Evolutionary conservation across 148 eudicot species (phyloP).

Genomic region (Heliamphora exappendiculata): DNA sequence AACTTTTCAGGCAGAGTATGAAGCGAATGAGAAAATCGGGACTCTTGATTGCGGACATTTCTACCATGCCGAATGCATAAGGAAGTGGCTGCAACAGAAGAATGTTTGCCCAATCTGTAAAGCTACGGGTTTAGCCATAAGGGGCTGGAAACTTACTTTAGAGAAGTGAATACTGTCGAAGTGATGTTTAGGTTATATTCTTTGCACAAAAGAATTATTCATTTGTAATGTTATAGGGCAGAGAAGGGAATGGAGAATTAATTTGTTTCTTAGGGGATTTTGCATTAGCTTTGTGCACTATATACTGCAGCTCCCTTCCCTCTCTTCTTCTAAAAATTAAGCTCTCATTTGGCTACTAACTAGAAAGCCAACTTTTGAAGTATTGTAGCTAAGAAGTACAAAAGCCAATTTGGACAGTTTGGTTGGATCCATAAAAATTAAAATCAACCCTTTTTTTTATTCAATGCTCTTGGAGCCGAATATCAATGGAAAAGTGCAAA

Average conservation of each 20-base stretch:
- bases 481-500: no score
- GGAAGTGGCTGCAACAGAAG: slow-evolving; percentile 7
- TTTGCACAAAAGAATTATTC: not conserved
- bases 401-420: no score
- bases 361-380: no score
- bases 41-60: slow-evolving; percentile 7
- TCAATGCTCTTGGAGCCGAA: no score
- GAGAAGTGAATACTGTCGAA: not conserved
- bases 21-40: not conserved
- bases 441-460: no score
- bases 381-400: no score
- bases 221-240: no score
- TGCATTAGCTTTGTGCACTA: not conserved
- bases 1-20: slow-evolving; percentile 3
- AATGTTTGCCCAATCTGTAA: slow-evolving; percentile 11
- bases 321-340: no score
- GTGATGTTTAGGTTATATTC: not conserved
- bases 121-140: not conserved
- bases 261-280: no score
- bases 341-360: no score
- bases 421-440: no score
- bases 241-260: no score
- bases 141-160: not conserved
- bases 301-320: not conserved
- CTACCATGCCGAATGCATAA: slow-evolving; percentile 9